Conservation (phyloP, 108 stramenopile genomes). For the Tribonema minus region DNA sequence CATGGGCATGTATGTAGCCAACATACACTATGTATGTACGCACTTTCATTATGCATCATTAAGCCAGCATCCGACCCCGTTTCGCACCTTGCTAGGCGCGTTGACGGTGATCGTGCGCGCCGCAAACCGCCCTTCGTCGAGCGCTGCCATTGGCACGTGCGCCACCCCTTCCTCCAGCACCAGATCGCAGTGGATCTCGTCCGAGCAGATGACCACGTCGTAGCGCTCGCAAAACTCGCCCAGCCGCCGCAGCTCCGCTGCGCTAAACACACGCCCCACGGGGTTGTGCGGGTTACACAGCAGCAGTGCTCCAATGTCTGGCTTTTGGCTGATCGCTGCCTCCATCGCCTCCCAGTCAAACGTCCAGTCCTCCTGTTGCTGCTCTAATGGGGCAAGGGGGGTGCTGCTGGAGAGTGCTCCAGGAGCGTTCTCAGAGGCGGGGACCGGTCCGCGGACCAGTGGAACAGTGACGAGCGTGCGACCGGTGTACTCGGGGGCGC, state of each 20-base stretch:
- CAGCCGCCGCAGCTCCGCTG: constrained; percentile 13
- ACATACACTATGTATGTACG: too few species aligned
- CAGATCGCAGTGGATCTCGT: constrained; percentile 40
- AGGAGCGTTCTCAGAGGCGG: not conserved
- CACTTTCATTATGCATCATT: too few species aligned
- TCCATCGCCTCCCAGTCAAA: constrained; percentile 37
- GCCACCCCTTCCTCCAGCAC: constrained; percentile 7
- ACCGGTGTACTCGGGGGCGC: constrained; percentile 7
- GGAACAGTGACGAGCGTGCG: constrained; percentile 13
- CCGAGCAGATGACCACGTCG: constrained; percentile 29
- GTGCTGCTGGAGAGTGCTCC: too few species aligned
- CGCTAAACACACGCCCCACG: constrained; percentile 27
- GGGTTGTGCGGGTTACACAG: constrained; percentile 43
- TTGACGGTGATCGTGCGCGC: constrained; percentile 23
- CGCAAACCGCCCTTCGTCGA: constrained; percentile 21
- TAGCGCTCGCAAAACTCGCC: constrained; percentile 36
- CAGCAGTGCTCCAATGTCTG: constrained; percentile 14
- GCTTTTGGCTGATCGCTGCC: constrained; percentile 10
- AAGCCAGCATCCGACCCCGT: too few species aligned
- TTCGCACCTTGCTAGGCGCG: constrained; percentile 43
- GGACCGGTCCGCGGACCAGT: constrained; percentile 4
- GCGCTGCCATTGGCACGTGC: constrained; percentile 27
- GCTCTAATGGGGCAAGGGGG: too few species aligned
- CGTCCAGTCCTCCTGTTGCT: constrained; percentile 17
- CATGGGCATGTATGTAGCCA: too few species aligned